Evolutionary conservation across 257 asterid genomes (phyloP).

Genomic region (Ilex asprella): DNA sequence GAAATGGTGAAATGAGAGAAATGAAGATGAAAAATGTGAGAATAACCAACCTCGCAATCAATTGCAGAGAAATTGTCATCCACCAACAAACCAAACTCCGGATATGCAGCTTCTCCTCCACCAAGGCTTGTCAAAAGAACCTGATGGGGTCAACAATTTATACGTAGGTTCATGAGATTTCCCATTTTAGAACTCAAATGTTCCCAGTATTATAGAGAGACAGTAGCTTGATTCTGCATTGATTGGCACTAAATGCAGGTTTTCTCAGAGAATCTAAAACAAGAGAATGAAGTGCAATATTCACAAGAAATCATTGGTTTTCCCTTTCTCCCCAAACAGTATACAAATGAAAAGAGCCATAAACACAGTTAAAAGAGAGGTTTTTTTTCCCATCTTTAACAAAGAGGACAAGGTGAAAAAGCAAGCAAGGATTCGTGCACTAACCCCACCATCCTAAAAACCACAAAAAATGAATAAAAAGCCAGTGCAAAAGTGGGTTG

Average conservation of each 20-base stretch:
- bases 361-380: conserved; percentile 16
- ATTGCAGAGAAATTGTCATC: neutral
- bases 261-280: conserved; percentile 13
- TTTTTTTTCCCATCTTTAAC: conserved; percentile 15
- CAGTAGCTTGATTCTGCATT: conserved; percentile 5
- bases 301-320: conserved; percentile 42
- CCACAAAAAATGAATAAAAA: conserved; percentile 28
- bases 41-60: conserved; percentile 8
- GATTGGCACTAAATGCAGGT: conserved; percentile 9
- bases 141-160: conserved; percentile 1
- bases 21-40: conserved; percentile 4
- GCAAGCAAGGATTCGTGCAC: conserved; percentile 17
- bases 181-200: too few relatives aligned
- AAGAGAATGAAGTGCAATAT: conserved; percentile 5
- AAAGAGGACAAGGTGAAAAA: conserved; percentile 18
- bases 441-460: conserved; percentile 38
- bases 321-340: conserved; percentile 48
- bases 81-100: neutral
- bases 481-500: conserved; percentile 38
- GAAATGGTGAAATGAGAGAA: neutral
- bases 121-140: conserved; percentile 18
- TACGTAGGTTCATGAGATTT: neutral
- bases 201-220: too few relatives aligned
- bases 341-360: conserved; percentile 34
- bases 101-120: conserved; percentile 26